Evolutionary conservation across 305 asterid species (phyloP).

Genomic region (Fraxinus sp.): DNA sequence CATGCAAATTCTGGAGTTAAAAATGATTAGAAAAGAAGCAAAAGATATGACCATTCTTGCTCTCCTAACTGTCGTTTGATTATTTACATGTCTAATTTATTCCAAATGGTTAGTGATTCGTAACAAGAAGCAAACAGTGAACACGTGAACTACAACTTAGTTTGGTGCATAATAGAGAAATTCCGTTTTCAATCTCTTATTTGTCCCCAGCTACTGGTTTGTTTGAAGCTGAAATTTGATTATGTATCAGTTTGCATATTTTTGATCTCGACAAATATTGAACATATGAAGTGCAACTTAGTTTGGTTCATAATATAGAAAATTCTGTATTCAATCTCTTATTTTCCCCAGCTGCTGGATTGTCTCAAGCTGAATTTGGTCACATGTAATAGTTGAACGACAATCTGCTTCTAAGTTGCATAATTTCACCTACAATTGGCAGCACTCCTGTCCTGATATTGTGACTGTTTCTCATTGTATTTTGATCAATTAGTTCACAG

Average conservation of each 20-base stretch:
- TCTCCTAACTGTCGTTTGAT: neutral
- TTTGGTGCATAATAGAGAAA: slow-evolving; percentile 1
- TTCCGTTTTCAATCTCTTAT: neutral
- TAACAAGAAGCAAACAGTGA: neutral
- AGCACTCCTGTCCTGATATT: neutral
- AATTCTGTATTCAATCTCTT: neutral
- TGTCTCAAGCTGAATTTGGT: neutral
- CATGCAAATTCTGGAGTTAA: neutral
- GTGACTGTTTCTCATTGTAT: neutral
- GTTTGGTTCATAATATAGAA: neutral
- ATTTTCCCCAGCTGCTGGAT: neutral
- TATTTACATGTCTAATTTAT: neutral
- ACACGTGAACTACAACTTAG: neutral
- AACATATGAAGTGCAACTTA: neutral
- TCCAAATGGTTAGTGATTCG: neutral
- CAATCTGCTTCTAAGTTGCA: neutral
- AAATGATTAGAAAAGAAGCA: neutral
- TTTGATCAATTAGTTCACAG: neutral
- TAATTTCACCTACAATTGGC: neutral
- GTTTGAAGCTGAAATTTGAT: neutral
- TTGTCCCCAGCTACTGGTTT: neutral
- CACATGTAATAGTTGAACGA: neutral
- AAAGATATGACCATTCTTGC: neutral
- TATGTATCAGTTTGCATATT: neutral
- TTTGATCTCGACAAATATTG: neutral